A percentile compares a stretch with the other conserved stretches of the same genome.
phyloP scores from a whole-genome alignment of 2,329 filamentous ascomycete species.

The Colletotrichum cuscutae region DNA sequence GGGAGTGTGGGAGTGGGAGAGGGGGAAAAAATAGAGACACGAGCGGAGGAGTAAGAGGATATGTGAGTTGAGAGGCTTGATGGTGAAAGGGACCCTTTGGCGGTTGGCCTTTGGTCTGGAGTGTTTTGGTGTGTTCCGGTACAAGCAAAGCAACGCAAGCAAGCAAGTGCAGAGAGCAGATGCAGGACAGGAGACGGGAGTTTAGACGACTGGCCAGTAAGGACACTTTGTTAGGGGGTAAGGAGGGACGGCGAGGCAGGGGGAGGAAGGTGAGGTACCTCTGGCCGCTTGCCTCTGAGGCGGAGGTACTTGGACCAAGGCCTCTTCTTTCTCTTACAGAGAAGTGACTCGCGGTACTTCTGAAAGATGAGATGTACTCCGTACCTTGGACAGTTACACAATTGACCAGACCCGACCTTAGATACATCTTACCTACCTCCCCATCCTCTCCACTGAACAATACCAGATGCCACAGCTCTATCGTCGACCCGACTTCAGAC shows the following conservation, averaged over 20 bases:
- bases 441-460: neutral
- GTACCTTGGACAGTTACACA: too few species aligned
- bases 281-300: neutral
- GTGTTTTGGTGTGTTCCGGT: conserved; percentile 7
- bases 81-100: conserved; percentile 7
- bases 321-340: neutral
- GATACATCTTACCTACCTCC: neutral
- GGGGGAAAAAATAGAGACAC: neutral
- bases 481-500: neutral
- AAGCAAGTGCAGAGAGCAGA: conserved; percentile 7
- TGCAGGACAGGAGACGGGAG: neutral
- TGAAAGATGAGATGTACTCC: too few species aligned
- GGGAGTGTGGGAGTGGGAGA: conserved; percentile 12
- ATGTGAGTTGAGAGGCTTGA: conserved; percentile 25
- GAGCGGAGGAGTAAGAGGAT: conserved; percentile 5
- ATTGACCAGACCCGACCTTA: too few species aligned
- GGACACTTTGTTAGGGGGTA: conserved; percentile 8
- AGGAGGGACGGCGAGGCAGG: neutral
- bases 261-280: neutral
- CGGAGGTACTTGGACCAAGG: neutral
- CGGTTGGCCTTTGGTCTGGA: too few species aligned
- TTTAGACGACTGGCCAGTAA: conserved; percentile 9
- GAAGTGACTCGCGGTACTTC: neutral
- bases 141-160: neutral
- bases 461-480: neutral